Conservation (phyloP, 148 eudicot genomes). For the Rhododendron mucronatum region DNA sequence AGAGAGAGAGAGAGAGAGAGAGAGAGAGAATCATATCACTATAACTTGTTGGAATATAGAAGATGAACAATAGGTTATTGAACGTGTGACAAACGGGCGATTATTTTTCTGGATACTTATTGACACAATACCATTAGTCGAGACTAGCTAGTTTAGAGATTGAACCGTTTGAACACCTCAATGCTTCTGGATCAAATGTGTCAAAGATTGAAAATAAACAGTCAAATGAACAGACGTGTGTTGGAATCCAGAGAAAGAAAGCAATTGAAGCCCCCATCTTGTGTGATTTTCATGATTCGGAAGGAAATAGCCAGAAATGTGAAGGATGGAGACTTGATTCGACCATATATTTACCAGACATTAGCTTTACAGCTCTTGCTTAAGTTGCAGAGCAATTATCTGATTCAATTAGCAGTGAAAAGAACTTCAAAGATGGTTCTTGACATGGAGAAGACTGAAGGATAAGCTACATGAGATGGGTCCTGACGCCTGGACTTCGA, state of each 20-base stretch:
- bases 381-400: neutral
- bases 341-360: neutral
- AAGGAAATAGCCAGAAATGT: neutral
- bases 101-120: neutral
- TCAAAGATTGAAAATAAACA: neutral
- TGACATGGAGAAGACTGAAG: neutral
- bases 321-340: neutral
- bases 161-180: neutral
- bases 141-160: neutral
- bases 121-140: neutral
- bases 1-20: neutral
- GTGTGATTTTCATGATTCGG: neutral
- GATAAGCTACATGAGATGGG: neutral
- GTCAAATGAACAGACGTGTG: neutral
- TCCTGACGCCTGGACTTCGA: too few relatives aligned
- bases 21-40: neutral
- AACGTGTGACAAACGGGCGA: neutral
- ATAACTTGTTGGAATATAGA: neutral
- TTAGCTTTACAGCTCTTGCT: neutral
- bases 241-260: neutral
- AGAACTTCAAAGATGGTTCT: neutral
- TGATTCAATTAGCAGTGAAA: neutral
- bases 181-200: neutral
- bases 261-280: neutral
- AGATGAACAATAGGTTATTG: neutral